These are phyloP conservation scores for Elasticomyces elasticus DNA, from an alignment of 495 filamentous ascomycete species.

Conservation along the genomic window DNA sequence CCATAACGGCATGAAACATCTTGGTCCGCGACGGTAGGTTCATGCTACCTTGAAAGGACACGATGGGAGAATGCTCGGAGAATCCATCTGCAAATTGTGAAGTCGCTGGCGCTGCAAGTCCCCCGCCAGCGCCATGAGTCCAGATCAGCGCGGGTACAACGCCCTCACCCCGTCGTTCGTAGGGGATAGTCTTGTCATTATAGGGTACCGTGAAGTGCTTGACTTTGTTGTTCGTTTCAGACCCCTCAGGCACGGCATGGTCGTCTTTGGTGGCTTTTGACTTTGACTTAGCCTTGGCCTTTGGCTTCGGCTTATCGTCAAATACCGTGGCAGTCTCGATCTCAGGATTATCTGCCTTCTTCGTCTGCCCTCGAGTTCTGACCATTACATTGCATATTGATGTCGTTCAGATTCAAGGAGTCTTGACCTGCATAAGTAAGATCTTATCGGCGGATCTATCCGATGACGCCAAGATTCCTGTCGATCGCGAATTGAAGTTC, in stretches of 20 bases:
- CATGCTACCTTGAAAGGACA: slow-evolving; percentile 33
- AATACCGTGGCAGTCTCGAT: too few relatives aligned
- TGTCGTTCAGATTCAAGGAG: too few relatives aligned
- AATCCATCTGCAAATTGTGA: slow-evolving; percentile 30
- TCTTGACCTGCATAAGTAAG: too few relatives aligned
- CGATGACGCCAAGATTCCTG: too few relatives aligned
- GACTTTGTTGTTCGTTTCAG: background rate
- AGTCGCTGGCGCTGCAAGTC: slow-evolving; percentile 26
- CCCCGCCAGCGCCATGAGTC: slow-evolving; percentile 37
- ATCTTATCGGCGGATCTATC: too few relatives aligned
- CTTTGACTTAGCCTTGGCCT: too few relatives aligned
- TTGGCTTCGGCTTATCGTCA: background rate
- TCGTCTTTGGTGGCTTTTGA: background rate
- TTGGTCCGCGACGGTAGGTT: slow-evolving; percentile 30
- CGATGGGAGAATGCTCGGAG: slow-evolving; percentile 10
- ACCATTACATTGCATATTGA: too few relatives aligned
- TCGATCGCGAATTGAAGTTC: too few relatives aligned
- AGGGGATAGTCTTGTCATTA: slow-evolving; percentile 7
- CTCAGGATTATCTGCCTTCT: too few relatives aligned
- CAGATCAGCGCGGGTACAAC: slow-evolving; percentile 25
- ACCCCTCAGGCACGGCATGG: background rate
- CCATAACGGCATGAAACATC: slow-evolving; percentile 26
- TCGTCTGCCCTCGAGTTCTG: too few relatives aligned
- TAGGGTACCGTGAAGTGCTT: slow-evolving; percentile 2
- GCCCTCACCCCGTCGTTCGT: slow-evolving; percentile 3